Evolutionary conservation across 352 stramenopile species (phyloP), one percentile per base, ranked within the genome.

Genomic region (Saprolegnia parasitica): DNA sequence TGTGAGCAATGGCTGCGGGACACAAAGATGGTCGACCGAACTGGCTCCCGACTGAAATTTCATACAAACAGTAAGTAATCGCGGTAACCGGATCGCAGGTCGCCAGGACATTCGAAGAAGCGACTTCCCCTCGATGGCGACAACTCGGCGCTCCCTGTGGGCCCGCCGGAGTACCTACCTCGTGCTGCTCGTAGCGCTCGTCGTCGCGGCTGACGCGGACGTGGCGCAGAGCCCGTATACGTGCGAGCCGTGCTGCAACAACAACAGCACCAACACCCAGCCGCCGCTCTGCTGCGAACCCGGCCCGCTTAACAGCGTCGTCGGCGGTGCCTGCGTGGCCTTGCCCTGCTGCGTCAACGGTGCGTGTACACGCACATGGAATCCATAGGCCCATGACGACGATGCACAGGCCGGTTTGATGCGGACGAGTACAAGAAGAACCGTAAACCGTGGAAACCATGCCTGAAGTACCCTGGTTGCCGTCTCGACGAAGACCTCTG

Each of bases 381-480:
- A 8, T 24, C 21, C 47, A 21, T 35, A 16, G 29, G 11, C 37
- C 4, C 18, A n/a, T 18, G 21, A 56, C 1, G 18, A 39, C 10
- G 23, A 42, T 61, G 58, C n/a, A 26, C 65, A 52, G 56, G 46
- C 45, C 54, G 58, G 37, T 24, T 62, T 18, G 63, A 70, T 24
- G 54, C 63, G 37, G 80, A 81, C 10, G 74, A 82, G 9, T 81
- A 81, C 37, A 73, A 83, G n/a, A 83, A 90, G 73, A 86, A 87
- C 50, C 78, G 80, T 46, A 77, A 87, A 56, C 77, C 82, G 40
- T 95, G 87, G 87, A 93, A 88, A 70, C 87, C 87, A 68, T 95
- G 87, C 61, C 65, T 93, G 62, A 73, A 84, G 4, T 95, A 93
- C 75, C 80, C 86, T 32, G 84, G 81, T 46, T 95, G 87, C 65